phyloP scores from a whole-genome alignment of 768 basidiomycete genomes.

The Mycena venus region DNA sequence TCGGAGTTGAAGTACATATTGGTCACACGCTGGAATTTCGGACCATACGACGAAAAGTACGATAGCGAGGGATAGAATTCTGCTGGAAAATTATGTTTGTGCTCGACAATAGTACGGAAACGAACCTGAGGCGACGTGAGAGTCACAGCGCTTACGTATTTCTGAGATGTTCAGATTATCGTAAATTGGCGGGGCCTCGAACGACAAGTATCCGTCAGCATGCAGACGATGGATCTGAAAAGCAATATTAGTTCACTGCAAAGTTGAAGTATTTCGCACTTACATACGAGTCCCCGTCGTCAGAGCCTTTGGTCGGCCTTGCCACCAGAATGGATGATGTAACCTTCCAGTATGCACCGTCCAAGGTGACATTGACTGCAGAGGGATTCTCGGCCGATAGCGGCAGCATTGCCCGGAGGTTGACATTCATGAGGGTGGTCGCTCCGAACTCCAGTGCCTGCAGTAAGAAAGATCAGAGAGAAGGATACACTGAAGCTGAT shows the following conservation, averaged over 20 bases:
- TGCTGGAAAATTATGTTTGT: neutral
- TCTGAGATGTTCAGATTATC: conserved; percentile 1
- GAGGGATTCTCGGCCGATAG: conserved; percentile 6
- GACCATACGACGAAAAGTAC: conserved; percentile 14
- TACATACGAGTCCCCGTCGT: neutral
- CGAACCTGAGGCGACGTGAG: conserved; percentile 15
- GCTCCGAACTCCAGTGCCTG: conserved; percentile 55
- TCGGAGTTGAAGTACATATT: neutral
- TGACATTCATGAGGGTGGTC: neutral
- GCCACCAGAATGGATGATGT: conserved; percentile 19
- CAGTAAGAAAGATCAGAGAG: conserved; percentile 10
- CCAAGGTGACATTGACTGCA: neutral
- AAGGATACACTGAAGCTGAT: neutral
- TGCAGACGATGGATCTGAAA: neutral
- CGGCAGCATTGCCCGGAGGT: conserved; percentile 4
- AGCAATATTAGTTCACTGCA: neutral
- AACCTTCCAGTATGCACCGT: conserved; percentile 14
- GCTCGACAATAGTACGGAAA: neutral
- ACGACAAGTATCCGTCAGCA: conserved; percentile 15
- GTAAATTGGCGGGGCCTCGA: neutral
- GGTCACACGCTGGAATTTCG: conserved; percentile 11
- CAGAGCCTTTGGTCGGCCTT: neutral
- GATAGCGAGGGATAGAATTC: conserved; percentile 15
- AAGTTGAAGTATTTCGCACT: neutral
- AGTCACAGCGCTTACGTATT: neutral